These are phyloP conservation scores for Coniferiporia weirii DNA, from an alignment of 1,284 basidiomycete genomes.

Conservation along the genomic window DNA sequence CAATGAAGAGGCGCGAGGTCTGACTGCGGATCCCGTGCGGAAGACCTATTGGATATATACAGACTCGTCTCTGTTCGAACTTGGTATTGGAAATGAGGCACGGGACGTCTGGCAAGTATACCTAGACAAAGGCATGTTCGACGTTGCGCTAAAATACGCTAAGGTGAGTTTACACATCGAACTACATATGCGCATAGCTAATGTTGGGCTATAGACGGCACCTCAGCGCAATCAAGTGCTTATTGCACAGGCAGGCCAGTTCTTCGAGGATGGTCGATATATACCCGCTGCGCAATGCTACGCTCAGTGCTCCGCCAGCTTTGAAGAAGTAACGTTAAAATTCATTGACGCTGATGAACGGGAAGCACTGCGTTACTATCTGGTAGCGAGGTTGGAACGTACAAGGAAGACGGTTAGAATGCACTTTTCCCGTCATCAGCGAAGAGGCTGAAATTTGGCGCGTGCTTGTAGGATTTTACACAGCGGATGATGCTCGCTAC, in stretches of 20 bases:
- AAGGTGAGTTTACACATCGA: conserved; percentile 50
- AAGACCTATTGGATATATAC: conserved; percentile 96
- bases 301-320: conserved; percentile 81
- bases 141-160: conserved; percentile 74
- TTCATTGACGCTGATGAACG: conserved; percentile 89
- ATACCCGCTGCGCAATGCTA: conserved; percentile 92
- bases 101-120: conserved; percentile 94
- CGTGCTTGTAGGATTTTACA: conserved; percentile 69
- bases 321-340: conserved; percentile 89
- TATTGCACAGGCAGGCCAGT: conserved; percentile 80
- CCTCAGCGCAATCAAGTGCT: conserved; percentile 83
- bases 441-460: background rate
- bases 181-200: background rate
- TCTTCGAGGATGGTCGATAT: conserved; percentile 77
- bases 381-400: conserved; percentile 83
- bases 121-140: conserved; percentile 73
- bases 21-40: conserved; percentile 80
- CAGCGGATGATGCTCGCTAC: conserved; percentile 98
- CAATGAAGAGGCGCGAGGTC: conserved; percentile 65
- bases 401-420: conserved; percentile 66
- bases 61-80: conserved; percentile 84
- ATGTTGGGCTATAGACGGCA: conserved; percentile 52
- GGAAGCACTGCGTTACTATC: conserved; percentile 90
- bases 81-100: conserved; percentile 84
- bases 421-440: background rate